These are phyloP conservation scores for Colletotrichum sp. DNA, from an alignment of 2,329 filamentous ascomycete genomes.

Conservation along the genomic window DNA sequence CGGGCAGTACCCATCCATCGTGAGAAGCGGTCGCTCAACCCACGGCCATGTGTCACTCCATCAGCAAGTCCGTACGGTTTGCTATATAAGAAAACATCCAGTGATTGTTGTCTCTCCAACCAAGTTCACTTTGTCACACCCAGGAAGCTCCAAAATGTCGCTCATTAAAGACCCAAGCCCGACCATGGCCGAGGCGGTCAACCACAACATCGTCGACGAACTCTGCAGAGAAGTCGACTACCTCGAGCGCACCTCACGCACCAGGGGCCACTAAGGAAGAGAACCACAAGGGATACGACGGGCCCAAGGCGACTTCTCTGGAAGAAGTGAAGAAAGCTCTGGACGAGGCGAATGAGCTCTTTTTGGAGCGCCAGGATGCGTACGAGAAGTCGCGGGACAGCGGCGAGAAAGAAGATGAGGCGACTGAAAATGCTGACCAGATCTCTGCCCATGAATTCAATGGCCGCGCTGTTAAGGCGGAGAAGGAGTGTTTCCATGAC, in stretches of 20 bases:
- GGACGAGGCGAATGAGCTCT: accelerated
- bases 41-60: accelerated
- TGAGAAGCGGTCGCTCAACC: background rate
- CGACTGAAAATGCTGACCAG: background rate
- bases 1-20: accelerated
- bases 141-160: background rate
- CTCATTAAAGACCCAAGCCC: background rate
- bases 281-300: background rate
- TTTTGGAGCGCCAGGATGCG: background rate
- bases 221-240: background rate
- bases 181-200: background rate
- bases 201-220: background rate
- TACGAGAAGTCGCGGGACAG: background rate
- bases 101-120: background rate
- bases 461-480: background rate
- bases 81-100: accelerated
- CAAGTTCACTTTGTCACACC: background rate
- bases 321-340: background rate
- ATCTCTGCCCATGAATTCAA: background rate
- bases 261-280: background rate
- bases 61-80: background rate
- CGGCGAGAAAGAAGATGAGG: background rate
- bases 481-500: accelerated
- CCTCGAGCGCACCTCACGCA: background rate
- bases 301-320: background rate